Conservation (phyloP, 2,329 filamentous ascomycete genomes). For the Penicillium frequentans region DNA sequence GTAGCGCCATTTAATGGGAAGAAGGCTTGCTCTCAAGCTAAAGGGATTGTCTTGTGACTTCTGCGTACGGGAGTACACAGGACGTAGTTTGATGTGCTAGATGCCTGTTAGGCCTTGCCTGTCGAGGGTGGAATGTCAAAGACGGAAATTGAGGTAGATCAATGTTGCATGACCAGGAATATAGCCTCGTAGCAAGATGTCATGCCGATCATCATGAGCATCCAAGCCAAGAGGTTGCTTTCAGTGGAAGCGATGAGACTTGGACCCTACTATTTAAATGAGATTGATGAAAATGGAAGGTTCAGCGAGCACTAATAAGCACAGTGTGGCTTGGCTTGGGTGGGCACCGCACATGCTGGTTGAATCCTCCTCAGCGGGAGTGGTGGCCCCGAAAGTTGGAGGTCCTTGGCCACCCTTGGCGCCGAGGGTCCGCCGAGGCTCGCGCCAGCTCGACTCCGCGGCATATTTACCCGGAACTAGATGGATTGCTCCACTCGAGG, state of each 20-base stretch:
- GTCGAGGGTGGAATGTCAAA: background rate
- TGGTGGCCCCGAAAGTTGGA: background rate
- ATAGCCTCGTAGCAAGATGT: background rate
- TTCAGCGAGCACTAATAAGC: background rate
- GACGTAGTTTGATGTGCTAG: background rate
- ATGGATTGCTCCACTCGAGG: background rate
- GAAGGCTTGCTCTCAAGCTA: background rate
- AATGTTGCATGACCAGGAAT: background rate
- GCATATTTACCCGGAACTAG: background rate
- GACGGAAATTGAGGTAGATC: background rate
- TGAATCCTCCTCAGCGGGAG: background rate
- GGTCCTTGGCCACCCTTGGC: background rate
- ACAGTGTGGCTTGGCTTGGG: background rate
- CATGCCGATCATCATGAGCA: background rate
- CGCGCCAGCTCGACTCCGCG: background rate
- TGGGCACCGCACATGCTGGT: background rate
- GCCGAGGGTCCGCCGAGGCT: background rate
- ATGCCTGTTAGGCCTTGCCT: background rate
- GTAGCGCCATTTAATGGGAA: background rate
- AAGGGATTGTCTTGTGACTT: background rate
- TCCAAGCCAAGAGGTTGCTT: background rate
- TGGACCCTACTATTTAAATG: background rate
- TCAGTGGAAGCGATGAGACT: background rate
- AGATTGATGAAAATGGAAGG: background rate
- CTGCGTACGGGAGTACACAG: background rate